Base-by-base conservation (phyloP, 148 eudicot species). In the Rhododendron ferrugineum region DNA sequence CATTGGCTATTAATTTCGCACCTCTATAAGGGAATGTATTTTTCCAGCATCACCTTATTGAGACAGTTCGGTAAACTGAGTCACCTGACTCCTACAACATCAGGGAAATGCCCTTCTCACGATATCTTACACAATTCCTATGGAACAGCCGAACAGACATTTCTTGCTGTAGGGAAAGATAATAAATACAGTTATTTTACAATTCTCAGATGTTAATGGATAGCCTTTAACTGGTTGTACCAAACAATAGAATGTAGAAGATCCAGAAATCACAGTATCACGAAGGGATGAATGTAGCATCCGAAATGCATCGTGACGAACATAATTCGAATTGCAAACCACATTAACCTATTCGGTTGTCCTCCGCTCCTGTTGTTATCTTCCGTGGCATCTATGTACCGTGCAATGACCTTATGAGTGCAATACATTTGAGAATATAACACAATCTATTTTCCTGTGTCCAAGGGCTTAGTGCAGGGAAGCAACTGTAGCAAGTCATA, bases 131-230 rank as follows among this genome's bases (percentile, higher is more conserved):
- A 54, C 28, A 11, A 26, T 52, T 30, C 26, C 66, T 30, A 28
- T 2, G 66, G 28, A 54, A 7, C 34, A 13, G 54, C 34, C 34
- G 34, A 32, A 32, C 44, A 40, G 44, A 36, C 5, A 20, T 37
- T 81, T 82, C 26, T 40, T 9, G 37, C 44, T 23, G 37, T 46
- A 34, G 42, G 20, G 54, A 62, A 82, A 26, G 36, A 62, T 62
- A 82, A 62, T 2, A 82, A n/a, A 82, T 82, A 28, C 75, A 40
- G 26, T 82, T 81, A 44, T n/a, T 66, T 36, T 30, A 46, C 75
- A 28, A n/a, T 46, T 66, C 56, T 44, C 26, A 16, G 5, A 46
- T 30, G n/a, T 32, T 62, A 46, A 20, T 68, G 76, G 78, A 10
- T 54, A 47, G 14, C 40, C 34, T 37, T 82, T 23, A 28, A 60